Evolutionary conservation across 176 grass and related monocot genomes (phyloP), one percentile per base, ranked within the genome.

Genomic region (Juncus inflexus): DNA sequence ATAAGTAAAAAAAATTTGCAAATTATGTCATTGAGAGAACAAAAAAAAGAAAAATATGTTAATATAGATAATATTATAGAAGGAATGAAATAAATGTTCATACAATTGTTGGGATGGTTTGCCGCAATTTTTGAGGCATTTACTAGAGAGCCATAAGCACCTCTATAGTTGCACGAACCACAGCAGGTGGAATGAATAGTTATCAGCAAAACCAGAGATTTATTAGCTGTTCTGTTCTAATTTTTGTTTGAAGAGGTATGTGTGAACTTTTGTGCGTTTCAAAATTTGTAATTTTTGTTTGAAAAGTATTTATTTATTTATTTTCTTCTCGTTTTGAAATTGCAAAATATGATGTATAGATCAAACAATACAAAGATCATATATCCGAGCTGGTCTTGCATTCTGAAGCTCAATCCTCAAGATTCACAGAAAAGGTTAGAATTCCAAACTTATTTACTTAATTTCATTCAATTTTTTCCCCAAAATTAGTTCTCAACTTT

Each of bases 51-150:
- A n/a, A 19, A 7, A 45, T 37, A 3, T 9, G 60, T 58, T 10
- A 61, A 1, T n/a, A n/a, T 50, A 15, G 16, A 66, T 28, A 41
- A n/a, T 58, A 50, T 6, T 55, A 11, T 37, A 50, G 15, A 73
- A 66, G 54, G 47, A 41, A 28, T 41, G 16, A 63, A 39, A 19
- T 14, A 57, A 40, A 42, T 51, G 56, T 65, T 63, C 90, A 43
- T 94, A 99, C 89, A 92, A 66, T 51, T 28, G 69, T 39, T 99
- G 95, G 39, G 95, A 99, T 42, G 95, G 85, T n/a, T 94, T 90
- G 11, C 95, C 86, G 55, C 95, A 99, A 74, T 86, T 94, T 67
- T 94, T 99, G 14, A 82, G 78, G 80, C 95, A 99, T 81, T 99
- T 99, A 61, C 3, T 70, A 1, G 86, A n/a, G n/a, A 78, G 69